Percentiles rank a stretch among this genome's conserved stretches.
These are phyloP conservation scores for Teunomyces tritomae DNA, from an alignment of 805 yeast genomes.

Conservation along the genomic window DNA sequence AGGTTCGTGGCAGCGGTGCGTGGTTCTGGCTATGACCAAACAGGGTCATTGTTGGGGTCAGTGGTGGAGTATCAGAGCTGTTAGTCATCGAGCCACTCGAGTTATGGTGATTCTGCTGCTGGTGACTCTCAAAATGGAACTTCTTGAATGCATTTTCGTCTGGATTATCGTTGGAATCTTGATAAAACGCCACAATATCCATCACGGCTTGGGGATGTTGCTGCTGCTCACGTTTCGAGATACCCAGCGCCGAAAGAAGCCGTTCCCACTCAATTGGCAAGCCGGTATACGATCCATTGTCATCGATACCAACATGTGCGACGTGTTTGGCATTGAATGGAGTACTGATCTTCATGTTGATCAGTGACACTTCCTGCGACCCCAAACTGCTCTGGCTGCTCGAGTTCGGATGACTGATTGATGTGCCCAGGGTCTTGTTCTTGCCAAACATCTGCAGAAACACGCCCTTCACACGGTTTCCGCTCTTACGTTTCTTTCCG, in stretches of 20 bases:
- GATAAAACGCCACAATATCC: constrained; percentile 85
- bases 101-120: constrained; percentile 7
- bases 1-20: neutral
- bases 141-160: constrained; percentile 46
- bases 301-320: constrained; percentile 91
- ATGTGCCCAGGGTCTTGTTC: constrained; percentile 16
- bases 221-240: constrained; percentile 82
- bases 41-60: constrained; percentile 13
- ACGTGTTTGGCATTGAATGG: constrained; percentile 90
- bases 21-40: constrained; percentile 5
- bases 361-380: constrained; percentile 18
- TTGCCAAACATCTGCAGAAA: constrained; percentile 52
- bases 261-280: constrained; percentile 92
- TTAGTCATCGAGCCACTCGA: constrained; percentile 24
- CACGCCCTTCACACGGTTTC: constrained; percentile 57
- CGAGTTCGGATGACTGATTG: neutral
- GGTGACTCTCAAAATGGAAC: constrained; percentile 27
- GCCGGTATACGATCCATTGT: constrained; percentile 85
- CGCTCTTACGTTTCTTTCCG: constrained; percentile 36
- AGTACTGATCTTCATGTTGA: constrained; percentile 68
- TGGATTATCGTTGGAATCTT: constrained; percentile 47
- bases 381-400: constrained; percentile 9
- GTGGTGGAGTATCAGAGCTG: constrained; percentile 22
- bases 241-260: constrained; percentile 79
- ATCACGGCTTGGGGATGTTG: constrained; percentile 92